Evolutionary conservation across 2,329 filamentous ascomycete species (phyloP).

Genomic region (Xylaria sp.): DNA sequence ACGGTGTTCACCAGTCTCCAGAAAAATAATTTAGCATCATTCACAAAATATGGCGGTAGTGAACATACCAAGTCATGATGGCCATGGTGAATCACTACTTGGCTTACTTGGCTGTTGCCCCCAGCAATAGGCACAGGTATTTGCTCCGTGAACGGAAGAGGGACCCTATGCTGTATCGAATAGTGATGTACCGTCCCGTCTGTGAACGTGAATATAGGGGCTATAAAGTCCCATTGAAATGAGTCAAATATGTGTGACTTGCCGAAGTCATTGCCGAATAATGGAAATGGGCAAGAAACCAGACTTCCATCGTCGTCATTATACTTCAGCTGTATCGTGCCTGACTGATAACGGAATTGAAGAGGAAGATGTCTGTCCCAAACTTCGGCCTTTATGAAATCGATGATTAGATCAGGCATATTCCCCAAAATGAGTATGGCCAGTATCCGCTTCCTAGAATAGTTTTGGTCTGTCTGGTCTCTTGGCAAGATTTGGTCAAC

Average conservation of each 20-base stretch:
- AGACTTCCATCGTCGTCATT: neutral
- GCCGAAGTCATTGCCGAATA: neutral
- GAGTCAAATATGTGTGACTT: neutral
- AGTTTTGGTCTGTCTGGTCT: neutral
- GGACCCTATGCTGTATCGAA: neutral
- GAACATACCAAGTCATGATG: conserved; percentile 12
- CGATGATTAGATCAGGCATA: conserved; percentile 1
- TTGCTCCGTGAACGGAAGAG: conserved; percentile 10
- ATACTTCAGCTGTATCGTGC: neutral
- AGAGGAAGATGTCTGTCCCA: conserved; percentile 16
- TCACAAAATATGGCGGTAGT: neutral
- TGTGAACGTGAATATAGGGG: neutral
- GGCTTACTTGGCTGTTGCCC: conserved; percentile 4
- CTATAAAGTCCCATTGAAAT: conserved; percentile 3
- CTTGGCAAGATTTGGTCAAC: neutral
- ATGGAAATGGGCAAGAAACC: neutral
- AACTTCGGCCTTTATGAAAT: neutral
- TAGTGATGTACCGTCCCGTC: neutral
- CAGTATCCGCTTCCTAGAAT: conserved; percentile 4
- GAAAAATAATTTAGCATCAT: neutral
- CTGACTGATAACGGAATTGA: neutral
- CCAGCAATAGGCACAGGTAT: neutral
- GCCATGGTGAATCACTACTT: conserved; percentile 7
- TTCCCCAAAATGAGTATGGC: neutral
- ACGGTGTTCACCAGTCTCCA: neutral